Evolutionary conservation across 257 asterid genomes (phyloP).

Genomic region (Thymus quinquecostatus): DNA sequence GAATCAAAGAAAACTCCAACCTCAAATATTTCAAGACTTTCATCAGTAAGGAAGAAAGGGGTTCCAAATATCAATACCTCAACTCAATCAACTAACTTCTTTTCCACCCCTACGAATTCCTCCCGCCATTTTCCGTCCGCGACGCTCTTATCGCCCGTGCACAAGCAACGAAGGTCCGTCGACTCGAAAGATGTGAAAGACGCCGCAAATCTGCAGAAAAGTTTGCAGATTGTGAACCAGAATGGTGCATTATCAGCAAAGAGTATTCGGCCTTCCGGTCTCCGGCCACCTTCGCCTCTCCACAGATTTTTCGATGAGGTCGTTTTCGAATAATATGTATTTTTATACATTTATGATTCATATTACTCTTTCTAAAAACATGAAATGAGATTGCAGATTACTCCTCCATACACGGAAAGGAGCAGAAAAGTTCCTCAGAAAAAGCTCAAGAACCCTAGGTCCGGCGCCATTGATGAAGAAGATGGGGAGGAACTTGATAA

Average conservation of each 20-base stretch:
- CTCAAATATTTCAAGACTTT: slow-evolving; percentile 34
- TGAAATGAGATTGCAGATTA: slow-evolving; percentile 25
- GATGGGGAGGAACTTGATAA: slow-evolving; percentile 34
- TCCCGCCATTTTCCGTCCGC: not conserved
- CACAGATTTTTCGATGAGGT: slow-evolving; percentile 71
- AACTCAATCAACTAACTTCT: slow-evolving; percentile 11
- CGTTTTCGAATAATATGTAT: not conserved
- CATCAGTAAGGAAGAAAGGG: slow-evolving; percentile 29
- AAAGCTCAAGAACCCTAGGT: slow-evolving; percentile 29
- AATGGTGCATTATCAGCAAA: slow-evolving; percentile 18
- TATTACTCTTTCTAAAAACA: not conserved
- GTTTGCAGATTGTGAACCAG: slow-evolving; percentile 18
- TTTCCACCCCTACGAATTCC: slow-evolving; percentile 24
- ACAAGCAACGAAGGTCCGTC: slow-evolving; percentile 26
- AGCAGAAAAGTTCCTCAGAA: slow-evolving; percentile 37
- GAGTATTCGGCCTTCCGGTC: slow-evolving; percentile 48
- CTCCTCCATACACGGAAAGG: slow-evolving; percentile 20
- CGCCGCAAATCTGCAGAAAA: slow-evolving; percentile 24
- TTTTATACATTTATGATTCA: no score
- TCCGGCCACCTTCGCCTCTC: slow-evolving; percentile 66
- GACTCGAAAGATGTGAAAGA: slow-evolving; percentile 30
- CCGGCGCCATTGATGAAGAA: slow-evolving; percentile 17
- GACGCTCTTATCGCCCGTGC: slow-evolving; percentile 25
- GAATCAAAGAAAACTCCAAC: slow-evolving; percentile 35
- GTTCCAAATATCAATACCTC: slow-evolving; percentile 28